Evolutionary conservation across 768 basidiomycete species (phyloP), one percentile per base, ranked within the genome.

Genomic region (Trametes meyenii): DNA sequence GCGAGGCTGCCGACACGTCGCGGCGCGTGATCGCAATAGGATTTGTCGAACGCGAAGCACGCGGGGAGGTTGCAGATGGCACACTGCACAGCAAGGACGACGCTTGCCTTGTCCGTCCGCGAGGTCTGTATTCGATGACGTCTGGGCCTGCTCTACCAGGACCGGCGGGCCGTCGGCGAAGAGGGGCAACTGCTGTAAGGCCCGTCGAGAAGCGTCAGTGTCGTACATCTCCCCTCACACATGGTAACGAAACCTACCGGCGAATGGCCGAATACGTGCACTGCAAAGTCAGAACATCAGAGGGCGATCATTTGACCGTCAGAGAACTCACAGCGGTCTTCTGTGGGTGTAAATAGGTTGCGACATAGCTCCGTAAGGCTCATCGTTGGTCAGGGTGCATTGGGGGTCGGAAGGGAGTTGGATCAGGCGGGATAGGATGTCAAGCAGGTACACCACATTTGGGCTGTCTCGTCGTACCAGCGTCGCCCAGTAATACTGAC

Each of bases 91-190:
- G 5, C 49, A 26, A 57, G 48, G 42, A 50, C 19, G 36, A 40
- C n/a, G 44, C 61, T 62, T 51, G 45, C 61, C 55, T 58, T 63
- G 57, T 21, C 52, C 51, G 16, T 48, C 40, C 29, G 52, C 11
- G 40, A 33, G 17, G 14, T 16, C 61, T 57, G 33, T 17, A 62
- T 46, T 29, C 33, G 43, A 50, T 56, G 54, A 62, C 43, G 49
- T 45, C 36, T 52, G 50, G 33, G 51, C 50, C 19, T 49, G 56
- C 5, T 53, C 52, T 4, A 36, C 17, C 24, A 58, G 56, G 61
- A 26, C 56, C 24, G 55, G 50, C 55, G 55, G 61, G 7, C 51
- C 56, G 56, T 53, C 43, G n/a, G 44, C 50, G 58, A 59, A 50
- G 52, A 46, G 48, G 8, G 39, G 46, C 8, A 12, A 16, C 19